Evolutionary conservation across 78 protist genomes (phyloP), one percentile per base, ranked within the genome.

Genomic region (Emiliania huxleyi): DNA sequence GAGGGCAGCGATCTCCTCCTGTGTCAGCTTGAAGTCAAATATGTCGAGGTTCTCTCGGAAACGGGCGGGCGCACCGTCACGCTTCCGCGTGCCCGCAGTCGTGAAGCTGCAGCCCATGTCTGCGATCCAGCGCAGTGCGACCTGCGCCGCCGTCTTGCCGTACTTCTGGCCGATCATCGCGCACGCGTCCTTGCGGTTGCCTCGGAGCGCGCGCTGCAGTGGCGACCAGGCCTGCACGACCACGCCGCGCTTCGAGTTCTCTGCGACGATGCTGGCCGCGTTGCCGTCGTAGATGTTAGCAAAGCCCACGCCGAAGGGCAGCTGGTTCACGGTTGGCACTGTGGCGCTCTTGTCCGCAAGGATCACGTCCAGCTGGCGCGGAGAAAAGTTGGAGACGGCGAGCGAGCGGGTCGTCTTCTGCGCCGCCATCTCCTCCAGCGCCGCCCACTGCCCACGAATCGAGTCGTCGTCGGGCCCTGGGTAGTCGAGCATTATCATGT

Each of bases 181-280:
- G 62, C 89, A 45, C 5, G 18, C n/a, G 40, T 35, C 1, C 12
- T 6, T 1, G 5, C 22, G 42, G 15, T 19, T 8, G 4, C 89
- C 35, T 0, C 35, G 1, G 25, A 45, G 35, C 22, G 42, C 43
- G 33, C 5, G 12, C 33, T 21, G 35, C 11, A 87, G 91, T n/a
- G 91, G 91, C 26, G 91, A 52, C 91, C 91, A 87, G 48, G 91
- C 91, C 49, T 87, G 91, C 91, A 55, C 79, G 18, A 38, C 1
- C 43, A 52, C 33, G 21, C 48, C 48, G 18, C 91, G 42, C 75
- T 55, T 6, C 52, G 35, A 6, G 77, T 49, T 35, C 40, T 6
- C 73, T 11, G 2, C 37, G 37, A 87, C 46, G 25, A 49, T 8
- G 8, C 11, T n/a, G 1, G 91, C 52, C 26, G 44, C 75, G 23